Evolutionary conservation across 1,284 basidiomycete species (phyloP).

Genomic region (Apiotrichum gamsii): DNA sequence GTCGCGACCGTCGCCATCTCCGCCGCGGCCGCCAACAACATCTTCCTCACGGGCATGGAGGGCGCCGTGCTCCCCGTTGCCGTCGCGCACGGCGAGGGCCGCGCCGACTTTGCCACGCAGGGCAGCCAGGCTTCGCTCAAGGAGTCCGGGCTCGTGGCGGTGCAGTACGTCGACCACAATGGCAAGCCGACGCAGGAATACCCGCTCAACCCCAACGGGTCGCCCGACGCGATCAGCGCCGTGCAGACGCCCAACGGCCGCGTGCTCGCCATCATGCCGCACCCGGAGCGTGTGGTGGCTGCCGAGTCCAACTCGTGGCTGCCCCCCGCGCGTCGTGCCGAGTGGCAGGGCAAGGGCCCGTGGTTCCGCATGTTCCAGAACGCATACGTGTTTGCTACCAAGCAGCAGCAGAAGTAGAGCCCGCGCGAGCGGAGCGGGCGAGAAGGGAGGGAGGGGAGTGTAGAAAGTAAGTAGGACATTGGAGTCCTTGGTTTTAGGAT

Average conservation of each 20-base stretch:
- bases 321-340: conserved; percentile 56
- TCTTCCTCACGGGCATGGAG: conserved; percentile 83
- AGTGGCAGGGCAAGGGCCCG: conserved; percentile 68
- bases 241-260: conserved; percentile 79
- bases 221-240: conserved; percentile 77
- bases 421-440: no score
- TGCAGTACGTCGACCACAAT: conserved; percentile 69
- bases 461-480: no score
- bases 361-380: conserved; percentile 97
- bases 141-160: conserved; percentile 55
- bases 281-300: conserved; percentile 73
- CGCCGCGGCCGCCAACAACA: conserved; percentile 52
- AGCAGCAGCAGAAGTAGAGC: no score
- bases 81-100: conserved; percentile 93
- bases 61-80: conserved; percentile 84
- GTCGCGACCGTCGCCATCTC: conserved; percentile 74
- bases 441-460: no score
- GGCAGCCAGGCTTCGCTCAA: conserved; percentile 50
- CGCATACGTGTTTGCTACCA: conserved; percentile 53
- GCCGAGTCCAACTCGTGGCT: conserved; percentile 84
- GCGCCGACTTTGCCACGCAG: conserved; percentile 61
- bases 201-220: conserved; percentile 95
- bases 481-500: no score
- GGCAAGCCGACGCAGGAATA: conserved; percentile 67
- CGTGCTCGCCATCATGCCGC: conserved; percentile 92